Conservation (phyloP, 2,329 filamentous ascomycete genomes). For the Colletotrichum incanum region DNA sequence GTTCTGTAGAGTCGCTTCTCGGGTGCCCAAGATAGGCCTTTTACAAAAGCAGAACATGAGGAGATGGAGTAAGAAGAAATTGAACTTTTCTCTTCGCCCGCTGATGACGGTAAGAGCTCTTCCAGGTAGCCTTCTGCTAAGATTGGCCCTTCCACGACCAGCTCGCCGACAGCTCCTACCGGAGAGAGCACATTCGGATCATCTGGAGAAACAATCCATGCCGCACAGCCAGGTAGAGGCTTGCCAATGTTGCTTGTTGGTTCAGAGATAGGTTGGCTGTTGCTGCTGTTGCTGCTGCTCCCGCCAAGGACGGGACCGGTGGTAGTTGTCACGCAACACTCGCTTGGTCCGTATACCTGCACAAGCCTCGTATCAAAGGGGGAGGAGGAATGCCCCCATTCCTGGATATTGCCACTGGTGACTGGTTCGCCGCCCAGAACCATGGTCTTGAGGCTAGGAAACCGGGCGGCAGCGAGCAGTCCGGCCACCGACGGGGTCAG, state of each 20-base stretch:
- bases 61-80: too few species aligned
- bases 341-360: slow-evolving; percentile 68
- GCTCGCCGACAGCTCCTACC: slow-evolving; percentile 44
- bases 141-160: slow-evolving; percentile 45
- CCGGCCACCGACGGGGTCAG: slow-evolving; percentile 67
- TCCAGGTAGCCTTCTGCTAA: slow-evolving; percentile 74
- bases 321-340: slow-evolving; percentile 59
- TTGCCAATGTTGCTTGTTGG: slow-evolving; percentile 53
- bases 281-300: too few species aligned
- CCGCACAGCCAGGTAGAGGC: slow-evolving; percentile 44
- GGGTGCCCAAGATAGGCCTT: slow-evolving; percentile 76
- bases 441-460: slow-evolving; percentile 61
- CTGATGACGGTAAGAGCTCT: too few species aligned
- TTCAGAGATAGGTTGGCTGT: too few species aligned
- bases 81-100: too few species aligned
- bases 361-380: slow-evolving; percentile 54
- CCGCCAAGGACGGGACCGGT: slow-evolving; percentile 56
- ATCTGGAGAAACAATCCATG: slow-evolving; percentile 42
- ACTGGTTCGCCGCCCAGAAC: slow-evolving; percentile 68
- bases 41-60: slow-evolving; percentile 76
- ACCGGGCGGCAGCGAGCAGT: slow-evolving; percentile 59
- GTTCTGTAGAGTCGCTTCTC: slow-evolving; percentile 79
- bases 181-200: slow-evolving; percentile 26
- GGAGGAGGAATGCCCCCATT: too few species aligned
- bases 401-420: slow-evolving; percentile 62